These are phyloP conservation scores for Emmonsia crescens DNA, from an alignment of 2,329 filamentous ascomycete species.

Conservation along the genomic window DNA sequence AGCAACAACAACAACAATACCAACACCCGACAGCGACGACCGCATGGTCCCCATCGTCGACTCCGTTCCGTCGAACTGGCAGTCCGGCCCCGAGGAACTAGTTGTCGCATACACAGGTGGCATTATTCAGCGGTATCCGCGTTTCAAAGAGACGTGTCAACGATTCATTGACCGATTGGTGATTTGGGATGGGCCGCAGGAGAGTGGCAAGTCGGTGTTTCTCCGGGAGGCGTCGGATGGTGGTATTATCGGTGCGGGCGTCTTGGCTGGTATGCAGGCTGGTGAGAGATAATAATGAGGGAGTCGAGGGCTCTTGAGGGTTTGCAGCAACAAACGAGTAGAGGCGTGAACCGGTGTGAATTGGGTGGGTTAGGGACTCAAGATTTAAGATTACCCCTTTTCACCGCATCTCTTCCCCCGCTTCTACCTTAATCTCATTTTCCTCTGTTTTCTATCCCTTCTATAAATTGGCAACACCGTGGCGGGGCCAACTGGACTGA, in stretches of 20 bases:
- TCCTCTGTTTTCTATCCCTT: background rate
- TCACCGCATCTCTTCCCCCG: too few species aligned
- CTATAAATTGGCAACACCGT: background rate
- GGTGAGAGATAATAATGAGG: background rate
- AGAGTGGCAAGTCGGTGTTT: conserved; percentile 35
- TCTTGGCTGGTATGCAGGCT: conserved; percentile 34
- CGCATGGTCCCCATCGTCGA: conserved; percentile 3
- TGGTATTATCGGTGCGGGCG: conserved; percentile 40
- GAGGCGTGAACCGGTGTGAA: background rate
- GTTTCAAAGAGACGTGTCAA: conserved; percentile 57
- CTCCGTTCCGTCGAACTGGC: conserved; percentile 23
- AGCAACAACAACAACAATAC: too few species aligned
- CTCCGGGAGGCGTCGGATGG: conserved; percentile 39
- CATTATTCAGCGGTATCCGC: conserved; percentile 62
- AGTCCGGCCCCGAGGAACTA: conserved; percentile 46
- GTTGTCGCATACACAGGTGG: conserved; percentile 67
- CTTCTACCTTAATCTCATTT: background rate
- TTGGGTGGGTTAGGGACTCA: background rate
- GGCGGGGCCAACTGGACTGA: background rate
- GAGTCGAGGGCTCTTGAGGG: background rate
- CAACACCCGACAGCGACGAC: background rate
- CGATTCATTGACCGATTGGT: conserved; percentile 47
- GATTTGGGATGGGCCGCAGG: conserved; percentile 24
- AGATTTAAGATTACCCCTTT: too few species aligned
- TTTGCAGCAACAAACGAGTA: background rate